Evolutionary conservation across 306 rosid species (phyloP).

Genomic region (Rosa chinensis): DNA sequence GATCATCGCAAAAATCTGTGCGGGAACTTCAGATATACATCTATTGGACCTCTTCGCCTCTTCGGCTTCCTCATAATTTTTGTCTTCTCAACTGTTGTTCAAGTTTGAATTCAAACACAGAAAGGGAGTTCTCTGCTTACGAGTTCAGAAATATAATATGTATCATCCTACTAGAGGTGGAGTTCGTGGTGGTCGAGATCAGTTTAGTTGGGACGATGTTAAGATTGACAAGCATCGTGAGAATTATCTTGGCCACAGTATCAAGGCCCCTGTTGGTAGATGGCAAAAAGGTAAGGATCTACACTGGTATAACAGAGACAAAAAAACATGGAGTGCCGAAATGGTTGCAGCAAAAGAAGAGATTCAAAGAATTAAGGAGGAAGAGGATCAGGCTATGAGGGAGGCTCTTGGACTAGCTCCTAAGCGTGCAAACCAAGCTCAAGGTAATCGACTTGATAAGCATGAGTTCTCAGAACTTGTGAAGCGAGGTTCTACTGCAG

Average conservation of each 20-base stretch:
- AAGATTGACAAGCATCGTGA: conserved; percentile 90
- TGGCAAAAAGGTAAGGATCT: conserved; percentile 99
- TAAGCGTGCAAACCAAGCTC: conserved; percentile 70
- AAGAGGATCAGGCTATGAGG: conserved; percentile 96
- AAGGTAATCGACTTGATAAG: conserved; percentile 87
- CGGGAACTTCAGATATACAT: no score
- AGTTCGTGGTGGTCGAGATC: conserved; percentile 98
- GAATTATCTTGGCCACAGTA: conserved; percentile 87
- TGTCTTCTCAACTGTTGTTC: no score
- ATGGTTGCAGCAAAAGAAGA: conserved; percentile 91
- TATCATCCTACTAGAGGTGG: conserved; percentile 93
- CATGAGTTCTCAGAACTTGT: conserved; percentile 89
- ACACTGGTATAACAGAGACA: conserved; percentile 75
- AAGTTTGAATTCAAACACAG: neutral
- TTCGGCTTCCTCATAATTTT: no score
- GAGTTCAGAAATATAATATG: conserved; percentile 26
- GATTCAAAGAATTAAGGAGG: conserved; percentile 78
- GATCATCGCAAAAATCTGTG: no score
- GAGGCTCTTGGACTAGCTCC: conserved; percentile 99
- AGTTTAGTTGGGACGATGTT: conserved; percentile 92
- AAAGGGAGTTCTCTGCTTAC: neutral
- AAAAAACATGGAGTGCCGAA: conserved; percentile 48
- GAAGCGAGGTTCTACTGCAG: conserved; percentile 89
- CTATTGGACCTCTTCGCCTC: no score
- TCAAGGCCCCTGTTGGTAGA: conserved; percentile 98